These are phyloP conservation scores for Tremellales sp. DNA, from an alignment of 1,284 basidiomycete genomes.

Conservation along the genomic window DNA sequence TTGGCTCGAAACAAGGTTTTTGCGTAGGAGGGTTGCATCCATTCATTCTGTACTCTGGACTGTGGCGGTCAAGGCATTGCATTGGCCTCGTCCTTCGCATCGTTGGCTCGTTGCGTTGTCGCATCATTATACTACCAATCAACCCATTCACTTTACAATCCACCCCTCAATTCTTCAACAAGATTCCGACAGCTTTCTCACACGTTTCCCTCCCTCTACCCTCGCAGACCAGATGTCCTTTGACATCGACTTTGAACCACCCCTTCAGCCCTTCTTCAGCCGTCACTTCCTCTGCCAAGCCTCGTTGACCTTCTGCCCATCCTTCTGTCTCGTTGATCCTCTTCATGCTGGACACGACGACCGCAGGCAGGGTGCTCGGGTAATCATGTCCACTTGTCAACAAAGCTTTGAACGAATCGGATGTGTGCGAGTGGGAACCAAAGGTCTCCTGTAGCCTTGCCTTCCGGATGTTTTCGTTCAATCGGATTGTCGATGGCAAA, in stretches of 20 bases:
- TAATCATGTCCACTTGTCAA: constrained; percentile 29
- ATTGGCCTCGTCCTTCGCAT: no score
- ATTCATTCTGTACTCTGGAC: no score
- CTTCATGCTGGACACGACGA: constrained; percentile 29
- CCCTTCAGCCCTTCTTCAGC: constrained; percentile 31
- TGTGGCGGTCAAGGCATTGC: no score
- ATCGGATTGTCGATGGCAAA: constrained; percentile 22
- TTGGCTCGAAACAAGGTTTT: constrained; percentile 86
- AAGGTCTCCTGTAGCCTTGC: constrained; percentile 40
- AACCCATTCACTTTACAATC: neutral
- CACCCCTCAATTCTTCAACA: constrained; percentile 14
- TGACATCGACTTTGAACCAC: constrained; percentile 35
- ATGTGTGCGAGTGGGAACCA: constrained; percentile 34
- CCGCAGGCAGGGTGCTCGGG: constrained; percentile 27
- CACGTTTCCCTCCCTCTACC: constrained; percentile 20
- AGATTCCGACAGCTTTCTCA: constrained; percentile 18
- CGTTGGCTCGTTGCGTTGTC: no score
- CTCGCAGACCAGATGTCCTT: constrained; percentile 34
- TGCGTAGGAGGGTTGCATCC: no score
- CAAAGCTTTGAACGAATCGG: constrained; percentile 29
- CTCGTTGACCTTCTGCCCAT: constrained; percentile 41
- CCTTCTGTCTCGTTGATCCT: constrained; percentile 29
- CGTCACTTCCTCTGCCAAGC: constrained; percentile 39
- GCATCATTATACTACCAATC: neutral
- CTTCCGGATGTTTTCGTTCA: constrained; percentile 37